Evolutionary conservation across 768 basidiomycete species (phyloP).

Genomic region (Phanerochaete sordida): DNA sequence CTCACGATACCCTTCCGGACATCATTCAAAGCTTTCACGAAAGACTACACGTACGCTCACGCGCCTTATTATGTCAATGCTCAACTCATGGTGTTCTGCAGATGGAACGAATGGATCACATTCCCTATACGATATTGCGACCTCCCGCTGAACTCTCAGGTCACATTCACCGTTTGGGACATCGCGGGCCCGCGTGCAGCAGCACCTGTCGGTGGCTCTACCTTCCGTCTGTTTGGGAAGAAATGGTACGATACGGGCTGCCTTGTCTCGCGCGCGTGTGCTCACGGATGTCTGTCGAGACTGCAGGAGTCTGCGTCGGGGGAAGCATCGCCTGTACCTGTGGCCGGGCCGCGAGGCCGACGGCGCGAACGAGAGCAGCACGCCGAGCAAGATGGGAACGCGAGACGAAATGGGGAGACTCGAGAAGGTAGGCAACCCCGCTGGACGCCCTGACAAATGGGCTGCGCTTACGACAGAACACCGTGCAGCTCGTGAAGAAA

Average conservation of each 20-base stretch:
- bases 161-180: slow-evolving; percentile 96
- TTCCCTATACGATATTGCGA: slow-evolving; percentile 93
- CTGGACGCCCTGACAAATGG: not conserved
- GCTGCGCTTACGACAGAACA: not conserved
- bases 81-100: no score
- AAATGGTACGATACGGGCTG: slow-evolving; percentile 63
- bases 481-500: slow-evolving; percentile 79
- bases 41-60: slow-evolving; percentile 60
- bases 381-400: slow-evolving; percentile 79
- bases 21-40: slow-evolving; percentile 89
- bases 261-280: not conserved
- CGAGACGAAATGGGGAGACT: slow-evolving; percentile 94
- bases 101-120: slow-evolving; percentile 96
- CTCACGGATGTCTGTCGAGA: not conserved
- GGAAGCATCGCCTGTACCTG: slow-evolving; percentile 84
- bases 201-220: slow-evolving; percentile 86
- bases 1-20: slow-evolving; percentile 90
- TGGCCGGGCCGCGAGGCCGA: slow-evolving; percentile 88
- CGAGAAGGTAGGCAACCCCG: slow-evolving; percentile 66
- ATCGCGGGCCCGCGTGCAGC: slow-evolving; percentile 80
- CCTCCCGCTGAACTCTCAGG: slow-evolving; percentile 82
- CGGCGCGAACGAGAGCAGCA: slow-evolving; percentile 73
- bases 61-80: no score
- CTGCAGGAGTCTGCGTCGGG: slow-evolving; percentile 78
- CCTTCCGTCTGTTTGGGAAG: slow-evolving; percentile 87